phyloP scores from a whole-genome alignment of 805 yeast species.

The Wickerhamiella sergipiensis region DNA sequence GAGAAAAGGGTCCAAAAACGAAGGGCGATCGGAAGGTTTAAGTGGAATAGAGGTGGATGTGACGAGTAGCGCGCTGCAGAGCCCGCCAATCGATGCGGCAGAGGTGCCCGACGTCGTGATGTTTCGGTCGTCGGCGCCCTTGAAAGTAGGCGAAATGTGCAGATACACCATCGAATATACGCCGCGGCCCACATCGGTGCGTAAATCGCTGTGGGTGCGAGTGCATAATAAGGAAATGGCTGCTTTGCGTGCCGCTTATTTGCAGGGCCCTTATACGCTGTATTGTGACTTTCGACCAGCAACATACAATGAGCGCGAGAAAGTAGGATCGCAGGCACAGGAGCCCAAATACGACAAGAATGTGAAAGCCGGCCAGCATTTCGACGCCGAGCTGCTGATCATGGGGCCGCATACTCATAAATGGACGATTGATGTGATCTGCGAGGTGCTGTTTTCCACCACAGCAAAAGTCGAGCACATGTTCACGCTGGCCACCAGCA shows the following conservation, averaged over 20 bases:
- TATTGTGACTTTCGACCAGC: constrained; percentile 69
- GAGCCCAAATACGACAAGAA: constrained; percentile 34
- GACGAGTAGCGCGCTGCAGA: neutral
- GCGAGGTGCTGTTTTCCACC: constrained; percentile 65
- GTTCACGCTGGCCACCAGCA: constrained; percentile 34
- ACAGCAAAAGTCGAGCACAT: constrained; percentile 57
- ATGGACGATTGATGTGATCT: constrained; percentile 71
- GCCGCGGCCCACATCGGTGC: constrained; percentile 22
- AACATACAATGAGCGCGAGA: constrained; percentile 42
- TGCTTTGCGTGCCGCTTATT: constrained; percentile 64
- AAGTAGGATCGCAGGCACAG: constrained; percentile 22
- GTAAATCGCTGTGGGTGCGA: constrained; percentile 24
- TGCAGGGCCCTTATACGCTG: constrained; percentile 79
- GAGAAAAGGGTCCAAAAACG: neutral
- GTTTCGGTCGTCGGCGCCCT: constrained; percentile 12
- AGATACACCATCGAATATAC: constrained; percentile 42
- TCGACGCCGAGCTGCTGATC: constrained; percentile 40
- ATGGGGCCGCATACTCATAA: constrained; percentile 33
- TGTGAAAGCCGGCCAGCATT: constrained; percentile 59
- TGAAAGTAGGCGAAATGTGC: constrained; percentile 39
- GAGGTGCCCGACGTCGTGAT: constrained; percentile 2
- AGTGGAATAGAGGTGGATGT: neutral
- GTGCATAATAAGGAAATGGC: constrained; percentile 61
- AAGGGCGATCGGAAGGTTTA: neutral
- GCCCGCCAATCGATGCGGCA: neutral